phyloP scores from a whole-genome alignment of 2,329 filamentous ascomycete species.

The Alternaria sp. region DNA sequence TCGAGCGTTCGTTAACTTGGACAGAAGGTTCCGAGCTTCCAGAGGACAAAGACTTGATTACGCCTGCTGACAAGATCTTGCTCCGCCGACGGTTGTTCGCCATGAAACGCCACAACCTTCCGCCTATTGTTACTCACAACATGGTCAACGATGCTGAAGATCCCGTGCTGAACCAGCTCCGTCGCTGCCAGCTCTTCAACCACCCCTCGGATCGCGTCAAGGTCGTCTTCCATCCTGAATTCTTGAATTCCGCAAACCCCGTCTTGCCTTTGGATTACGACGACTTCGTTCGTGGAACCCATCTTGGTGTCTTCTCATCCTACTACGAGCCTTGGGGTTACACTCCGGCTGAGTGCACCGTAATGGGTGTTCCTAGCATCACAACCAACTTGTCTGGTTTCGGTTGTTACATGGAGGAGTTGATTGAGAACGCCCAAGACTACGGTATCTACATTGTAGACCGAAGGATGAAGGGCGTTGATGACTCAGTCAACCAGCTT shows the following conservation, averaged over 20 bases:
- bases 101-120: slow-evolving; percentile 90
- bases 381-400: slow-evolving; percentile 98
- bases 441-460: slow-evolving; percentile 99
- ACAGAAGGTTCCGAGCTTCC: slow-evolving; percentile 92
- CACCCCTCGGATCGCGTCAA: slow-evolving; percentile 94
- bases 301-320: slow-evolving; percentile 93
- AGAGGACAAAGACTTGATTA: slow-evolving; percentile 96
- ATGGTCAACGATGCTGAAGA: slow-evolving; percentile 95
- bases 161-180: slow-evolving; percentile 93
- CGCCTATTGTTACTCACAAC: slow-evolving; percentile 98
- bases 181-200: slow-evolving; percentile 96
- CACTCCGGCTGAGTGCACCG: slow-evolving; percentile 96
- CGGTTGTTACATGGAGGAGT: slow-evolving; percentile 98
- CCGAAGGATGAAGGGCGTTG: slow-evolving; percentile 90
- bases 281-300: slow-evolving; percentile 96
- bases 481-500: slow-evolving; percentile 96
- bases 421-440: slow-evolving; percentile 97
- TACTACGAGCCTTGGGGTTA: slow-evolving; percentile 99
- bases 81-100: slow-evolving; percentile 91
- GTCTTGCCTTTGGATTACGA: slow-evolving; percentile 97
- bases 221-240: slow-evolving; percentile 97
- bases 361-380: slow-evolving; percentile 98
- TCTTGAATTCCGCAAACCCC: slow-evolving; percentile 93
- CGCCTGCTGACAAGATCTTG: slow-evolving; percentile 88
- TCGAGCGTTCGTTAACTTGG: slow-evolving; percentile 94